Evolutionary conservation across 225 moss, liverwort and hornwort species (phyloP).

Genomic region (Pleurozium schreberi): DNA sequence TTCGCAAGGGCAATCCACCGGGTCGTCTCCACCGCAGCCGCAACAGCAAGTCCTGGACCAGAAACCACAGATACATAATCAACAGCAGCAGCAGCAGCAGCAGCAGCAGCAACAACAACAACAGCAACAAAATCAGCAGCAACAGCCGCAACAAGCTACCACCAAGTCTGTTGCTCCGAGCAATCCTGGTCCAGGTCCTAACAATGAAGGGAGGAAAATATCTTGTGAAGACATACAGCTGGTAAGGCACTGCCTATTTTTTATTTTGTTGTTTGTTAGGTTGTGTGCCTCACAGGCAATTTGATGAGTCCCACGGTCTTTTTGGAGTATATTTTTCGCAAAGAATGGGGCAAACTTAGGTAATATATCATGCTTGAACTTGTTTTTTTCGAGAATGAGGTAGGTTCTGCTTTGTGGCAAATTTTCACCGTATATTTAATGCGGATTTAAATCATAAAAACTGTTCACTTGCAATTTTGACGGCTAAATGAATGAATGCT

Average conservation of each 20-base stretch:
- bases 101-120: conserved; percentile 3
- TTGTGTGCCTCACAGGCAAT: background rate
- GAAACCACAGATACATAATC: conserved; percentile 33
- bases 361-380: background rate
- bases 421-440: background rate
- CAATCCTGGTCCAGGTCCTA: conserved; percentile 38
- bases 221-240: conserved; percentile 94
- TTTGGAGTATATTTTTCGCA: background rate
- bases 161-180: conserved; percentile 28
- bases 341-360: background rate
- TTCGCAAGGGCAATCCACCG: conserved; percentile 43
- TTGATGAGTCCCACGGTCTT: background rate
- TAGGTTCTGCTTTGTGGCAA: background rate
- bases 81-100: conserved; percentile 7
- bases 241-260: conserved; percentile 16
- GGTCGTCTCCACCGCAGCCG: conserved; percentile 19
- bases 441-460: background rate
- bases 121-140: conserved; percentile 4
- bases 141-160: conserved; percentile 36
- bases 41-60: conserved; percentile 33
- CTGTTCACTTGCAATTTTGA: background rate
- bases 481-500: background rate
- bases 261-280: background rate
- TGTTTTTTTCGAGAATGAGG: background rate
- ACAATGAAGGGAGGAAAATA: conserved; percentile 84